Evolutionary conservation across 208 protist species (phyloP).

Genomic region (Strigomonas galati): DNA sequence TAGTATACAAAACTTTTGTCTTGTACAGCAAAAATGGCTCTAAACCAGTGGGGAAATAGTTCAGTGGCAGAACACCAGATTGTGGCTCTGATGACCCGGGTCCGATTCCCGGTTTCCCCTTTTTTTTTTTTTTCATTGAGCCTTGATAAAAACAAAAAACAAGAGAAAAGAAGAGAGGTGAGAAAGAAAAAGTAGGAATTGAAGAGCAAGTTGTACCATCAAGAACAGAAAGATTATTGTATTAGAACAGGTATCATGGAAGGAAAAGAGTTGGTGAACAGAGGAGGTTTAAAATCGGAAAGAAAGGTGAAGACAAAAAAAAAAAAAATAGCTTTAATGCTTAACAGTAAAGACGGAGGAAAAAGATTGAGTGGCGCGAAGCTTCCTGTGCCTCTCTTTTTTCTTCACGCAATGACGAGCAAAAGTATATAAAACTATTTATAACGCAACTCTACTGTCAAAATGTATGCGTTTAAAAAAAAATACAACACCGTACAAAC

Average conservation of each 20-base stretch:
- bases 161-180: neutral
- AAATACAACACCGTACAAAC: no score
- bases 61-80: constrained; percentile 86
- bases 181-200: neutral
- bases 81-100: constrained; percentile 84
- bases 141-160: neutral
- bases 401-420: no score
- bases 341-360: no score
- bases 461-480: no score
- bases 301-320: neutral
- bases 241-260: neutral
- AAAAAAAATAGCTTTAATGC: no score
- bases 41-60: constrained; percentile 52
- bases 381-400: no score
- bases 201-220: neutral
- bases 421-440: no score
- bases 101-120: constrained; percentile 86
- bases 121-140: constrained; percentile 23
- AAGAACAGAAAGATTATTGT: neutral
- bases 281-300: constrained; percentile 1
- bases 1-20: no score
- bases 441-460: no score
- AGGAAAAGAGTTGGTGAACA: no score
- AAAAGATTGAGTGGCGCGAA: no score
- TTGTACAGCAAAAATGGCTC: no score